Conservation (phyloP, 768 basidiomycete species). For the Lactarius trivialis region DNA sequence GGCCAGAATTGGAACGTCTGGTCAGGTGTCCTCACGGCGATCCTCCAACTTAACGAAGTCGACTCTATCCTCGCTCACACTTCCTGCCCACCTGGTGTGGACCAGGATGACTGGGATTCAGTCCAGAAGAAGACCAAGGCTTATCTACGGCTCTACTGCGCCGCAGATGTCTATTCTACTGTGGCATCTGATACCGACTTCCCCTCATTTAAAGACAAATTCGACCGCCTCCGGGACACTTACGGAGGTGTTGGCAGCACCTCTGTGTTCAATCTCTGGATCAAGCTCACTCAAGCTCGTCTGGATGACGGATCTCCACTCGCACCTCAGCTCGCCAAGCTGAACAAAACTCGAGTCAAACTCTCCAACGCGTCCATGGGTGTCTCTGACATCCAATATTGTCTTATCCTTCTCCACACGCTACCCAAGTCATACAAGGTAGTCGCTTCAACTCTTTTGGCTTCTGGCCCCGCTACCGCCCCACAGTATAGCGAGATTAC, state of each 20-base stretch:
- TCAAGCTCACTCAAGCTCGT: not conserved
- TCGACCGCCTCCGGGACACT: not conserved
- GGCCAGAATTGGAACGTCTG: not conserved
- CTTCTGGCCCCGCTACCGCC: not conserved
- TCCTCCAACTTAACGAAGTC: not conserved
- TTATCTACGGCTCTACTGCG: too few relatives aligned
- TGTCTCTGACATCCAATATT: not conserved
- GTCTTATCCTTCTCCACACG: too few relatives aligned
- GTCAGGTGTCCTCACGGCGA: not conserved
- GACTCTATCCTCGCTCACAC: too few relatives aligned
- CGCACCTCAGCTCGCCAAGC: not conserved
- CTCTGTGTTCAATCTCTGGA: not conserved
- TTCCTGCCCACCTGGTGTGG: too few relatives aligned
- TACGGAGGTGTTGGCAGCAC: not conserved
- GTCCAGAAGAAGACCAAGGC: too few relatives aligned
- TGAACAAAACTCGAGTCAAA: not conserved
- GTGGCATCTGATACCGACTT: not conserved
- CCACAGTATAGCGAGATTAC: not conserved
- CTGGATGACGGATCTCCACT: not conserved
- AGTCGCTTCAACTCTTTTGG: not conserved
- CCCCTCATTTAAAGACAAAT: not conserved
- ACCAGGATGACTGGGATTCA: too few relatives aligned
- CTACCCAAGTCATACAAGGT: not conserved
- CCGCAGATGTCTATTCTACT: not conserved
- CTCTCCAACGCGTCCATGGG: not conserved